Base-by-base conservation (phyloP, 352 stramenopile genomes). In the Globisporangium barbulae region DNA sequence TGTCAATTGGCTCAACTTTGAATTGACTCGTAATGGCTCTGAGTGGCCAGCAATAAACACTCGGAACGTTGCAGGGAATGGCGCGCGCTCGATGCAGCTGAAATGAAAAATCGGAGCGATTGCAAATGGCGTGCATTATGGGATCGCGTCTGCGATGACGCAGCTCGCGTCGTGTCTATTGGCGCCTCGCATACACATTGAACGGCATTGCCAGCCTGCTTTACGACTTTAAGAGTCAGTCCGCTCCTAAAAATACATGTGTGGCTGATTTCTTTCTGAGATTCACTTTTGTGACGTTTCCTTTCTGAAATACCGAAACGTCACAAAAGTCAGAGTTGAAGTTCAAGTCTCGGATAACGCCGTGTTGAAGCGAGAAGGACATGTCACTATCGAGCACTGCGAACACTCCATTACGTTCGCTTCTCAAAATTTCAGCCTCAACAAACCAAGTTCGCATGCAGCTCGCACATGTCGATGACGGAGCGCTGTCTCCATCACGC, bases 301-400 rank as follows among this genome's bases (percentile, higher is more conserved):
- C 5, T 5, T 13, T 41, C 25, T 28, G 25, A 28, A 28, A 28
- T 28, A 28, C 25, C 25, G 39, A 45, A 45, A 45, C 39, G 39
- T 45, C 41, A 47, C 41, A 47, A 47, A 47, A 47, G 41, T 47
- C 41, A 47, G 41, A 47, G 41, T 47, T 47, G 41, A 47, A 47
- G 41, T 47, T 47, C 39, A 19, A 47, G 17, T 0, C 3, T 3
- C 39, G 19, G 39, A 45, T 45, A 45, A 45, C 12, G 39, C 39
- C 39, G 15, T 45, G 39, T 45, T 45, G 21, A 21, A 47, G 41
- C 17, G 41, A 47, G 17, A 47, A 47, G 41, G 41, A 47, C 41
- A 47, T 47, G 41, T 47, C 41, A 47, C 41, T 47, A 47, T 47
- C 19, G 35, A 12, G 25, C 25, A 28, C 25, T 41, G 35, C 35